Conservation (phyloP, 768 basidiomycete species). For the Peribolospora kevripleyi region DNA sequence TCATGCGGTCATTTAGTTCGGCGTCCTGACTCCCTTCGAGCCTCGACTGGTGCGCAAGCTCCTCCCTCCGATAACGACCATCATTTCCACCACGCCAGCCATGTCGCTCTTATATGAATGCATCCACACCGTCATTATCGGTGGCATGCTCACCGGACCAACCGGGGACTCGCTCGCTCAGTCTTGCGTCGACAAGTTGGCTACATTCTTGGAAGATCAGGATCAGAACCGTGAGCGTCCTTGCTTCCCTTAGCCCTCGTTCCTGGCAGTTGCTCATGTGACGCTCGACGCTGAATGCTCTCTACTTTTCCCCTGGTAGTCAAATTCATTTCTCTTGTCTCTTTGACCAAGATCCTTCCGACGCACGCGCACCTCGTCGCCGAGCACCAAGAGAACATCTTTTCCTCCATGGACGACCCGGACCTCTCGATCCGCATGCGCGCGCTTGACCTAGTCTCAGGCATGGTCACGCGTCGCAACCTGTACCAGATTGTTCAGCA, state of each 20-base stretch:
- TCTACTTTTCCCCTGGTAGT: conserved; percentile 30
- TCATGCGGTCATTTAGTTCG: conserved; percentile 37
- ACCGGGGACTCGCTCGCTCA: conserved; percentile 43
- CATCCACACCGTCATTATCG: conserved; percentile 90
- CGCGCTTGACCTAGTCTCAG: conserved; percentile 74
- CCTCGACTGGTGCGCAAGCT: conserved; percentile 84
- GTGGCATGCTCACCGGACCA: conserved; percentile 62
- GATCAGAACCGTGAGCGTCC: conserved; percentile 71
- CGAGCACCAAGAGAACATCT: conserved; percentile 73
- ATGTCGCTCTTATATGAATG: conserved; percentile 94
- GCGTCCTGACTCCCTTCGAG: conserved; percentile 70
- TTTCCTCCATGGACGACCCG: conserved; percentile 67
- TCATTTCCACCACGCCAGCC: conserved; percentile 84
- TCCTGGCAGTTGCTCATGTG: background rate
- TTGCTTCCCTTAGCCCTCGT: background rate
- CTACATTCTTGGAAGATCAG: conserved; percentile 65
- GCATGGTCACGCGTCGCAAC: conserved; percentile 71
- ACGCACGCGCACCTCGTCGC: conserved; percentile 61
- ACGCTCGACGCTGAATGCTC: background rate
- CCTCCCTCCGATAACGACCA: conserved; percentile 73
- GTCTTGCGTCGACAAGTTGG: conserved; percentile 78
- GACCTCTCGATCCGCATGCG: conserved; percentile 93
- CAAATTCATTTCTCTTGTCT: conserved; percentile 86
- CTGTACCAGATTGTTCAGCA: conserved; percentile 76
- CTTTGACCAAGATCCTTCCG: conserved; percentile 82